A percentile compares a stretch with the other conserved stretches of the same genome.
phyloP scores from a whole-genome alignment of 75 land plant genomes.

The Chamaecyparis obtusa region DNA sequence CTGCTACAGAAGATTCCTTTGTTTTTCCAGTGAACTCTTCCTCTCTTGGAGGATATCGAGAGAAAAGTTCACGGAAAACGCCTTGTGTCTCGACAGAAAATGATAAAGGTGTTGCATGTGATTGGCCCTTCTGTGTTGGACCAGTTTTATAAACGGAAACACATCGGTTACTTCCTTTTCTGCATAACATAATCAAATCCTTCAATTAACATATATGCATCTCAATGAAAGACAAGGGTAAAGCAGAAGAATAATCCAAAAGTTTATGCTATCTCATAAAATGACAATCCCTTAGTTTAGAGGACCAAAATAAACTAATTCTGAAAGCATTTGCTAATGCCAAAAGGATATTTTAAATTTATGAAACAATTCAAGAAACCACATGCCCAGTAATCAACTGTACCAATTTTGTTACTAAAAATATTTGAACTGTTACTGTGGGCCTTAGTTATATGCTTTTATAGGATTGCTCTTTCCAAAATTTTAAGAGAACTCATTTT shows the following conservation, averaged over 20 bases:
- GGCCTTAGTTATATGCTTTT: not conserved
- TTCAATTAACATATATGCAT: not conserved
- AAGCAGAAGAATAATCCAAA: not conserved
- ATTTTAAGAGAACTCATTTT: not conserved
- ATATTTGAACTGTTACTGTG: not conserved
- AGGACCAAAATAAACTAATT: not conserved
- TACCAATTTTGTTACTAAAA: not conserved
- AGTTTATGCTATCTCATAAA: not conserved
- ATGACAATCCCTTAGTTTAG: not conserved
- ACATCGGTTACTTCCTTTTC: constrained; percentile 53
- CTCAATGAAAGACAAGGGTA: not conserved
- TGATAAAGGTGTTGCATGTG: constrained; percentile 27
- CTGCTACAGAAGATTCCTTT: constrained; percentile 11
- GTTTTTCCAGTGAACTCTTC: constrained; percentile 32
- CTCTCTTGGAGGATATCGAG: constrained; percentile 70
- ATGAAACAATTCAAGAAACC: not conserved
- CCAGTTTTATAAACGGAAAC: constrained; percentile 58
- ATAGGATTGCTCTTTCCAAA: not conserved
- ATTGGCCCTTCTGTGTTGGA: constrained; percentile 14
- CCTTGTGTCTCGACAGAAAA: constrained; percentile 65
- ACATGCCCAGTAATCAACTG: not conserved
- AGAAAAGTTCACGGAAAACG: constrained; percentile 64
- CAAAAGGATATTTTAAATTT: not conserved
- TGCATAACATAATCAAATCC: constrained; percentile 18
- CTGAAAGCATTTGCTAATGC: not conserved